Conservation (phyloP, 768 basidiomycete species). For the Exsudoporus frostii region DNA sequence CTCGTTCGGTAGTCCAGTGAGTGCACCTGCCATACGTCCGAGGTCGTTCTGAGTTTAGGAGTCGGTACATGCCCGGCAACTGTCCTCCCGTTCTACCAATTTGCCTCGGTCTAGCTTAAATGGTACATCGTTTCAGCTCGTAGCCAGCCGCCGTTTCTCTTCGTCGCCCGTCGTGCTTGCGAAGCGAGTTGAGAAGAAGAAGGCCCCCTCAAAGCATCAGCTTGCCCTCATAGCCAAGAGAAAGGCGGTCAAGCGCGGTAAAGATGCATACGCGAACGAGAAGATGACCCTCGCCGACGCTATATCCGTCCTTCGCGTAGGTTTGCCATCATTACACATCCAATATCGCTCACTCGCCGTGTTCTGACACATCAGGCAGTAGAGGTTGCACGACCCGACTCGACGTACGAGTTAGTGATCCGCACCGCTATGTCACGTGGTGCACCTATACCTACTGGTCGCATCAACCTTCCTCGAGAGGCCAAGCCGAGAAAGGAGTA, state of each 20-base stretch:
- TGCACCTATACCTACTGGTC: slow-evolving; percentile 83
- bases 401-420: slow-evolving; percentile 78
- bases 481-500: slow-evolving; percentile 68
- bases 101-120: background rate
- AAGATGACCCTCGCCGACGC: slow-evolving; percentile 67
- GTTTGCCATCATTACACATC: slow-evolving; percentile 24
- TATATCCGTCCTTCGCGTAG: slow-evolving; percentile 66
- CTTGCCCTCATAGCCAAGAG: slow-evolving; percentile 61
- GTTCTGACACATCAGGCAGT: slow-evolving; percentile 55
- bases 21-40: background rate
- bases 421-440: slow-evolving; percentile 79
- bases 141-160: slow-evolving; percentile 41
- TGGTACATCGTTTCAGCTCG: background rate
- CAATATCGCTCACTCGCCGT: slow-evolving; percentile 2
- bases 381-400: slow-evolving; percentile 71
- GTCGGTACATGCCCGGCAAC: slow-evolving; percentile 20
- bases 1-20: slow-evolving; percentile 17
- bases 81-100: slow-evolving; percentile 36
- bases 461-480: slow-evolving; percentile 80
- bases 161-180: slow-evolving; percentile 46
- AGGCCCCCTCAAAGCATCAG: slow-evolving; percentile 67
- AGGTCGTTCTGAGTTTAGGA: background rate
- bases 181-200: slow-evolving; percentile 49
- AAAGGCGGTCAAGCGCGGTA: slow-evolving; percentile 51
- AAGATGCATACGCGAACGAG: slow-evolving; percentile 58